phyloP scores from a whole-genome alignment of 2,329 filamentous ascomycete genomes.

The Curvularia lunata region DNA sequence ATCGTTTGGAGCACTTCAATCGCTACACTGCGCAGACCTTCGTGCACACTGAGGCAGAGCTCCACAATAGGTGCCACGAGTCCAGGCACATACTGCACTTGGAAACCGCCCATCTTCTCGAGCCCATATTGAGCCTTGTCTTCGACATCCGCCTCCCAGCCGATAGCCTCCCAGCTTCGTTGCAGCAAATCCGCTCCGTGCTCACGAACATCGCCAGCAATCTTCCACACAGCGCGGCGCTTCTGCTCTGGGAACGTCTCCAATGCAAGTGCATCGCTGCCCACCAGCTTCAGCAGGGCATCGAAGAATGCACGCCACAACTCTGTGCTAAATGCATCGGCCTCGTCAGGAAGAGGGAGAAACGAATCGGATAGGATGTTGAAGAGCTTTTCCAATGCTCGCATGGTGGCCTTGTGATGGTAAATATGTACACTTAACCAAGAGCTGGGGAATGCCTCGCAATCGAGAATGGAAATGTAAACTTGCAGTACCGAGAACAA shows the following conservation, averaged over 20 bases:
- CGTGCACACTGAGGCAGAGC: constrained; percentile 92
- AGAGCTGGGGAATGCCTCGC: constrained; percentile 83
- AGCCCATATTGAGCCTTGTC: constrained; percentile 80
- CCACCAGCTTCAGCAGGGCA: constrained; percentile 85
- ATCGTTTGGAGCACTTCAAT: constrained; percentile 95
- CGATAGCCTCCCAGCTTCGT: constrained; percentile 91
- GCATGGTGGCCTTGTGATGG: constrained; percentile 89
- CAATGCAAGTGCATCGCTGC: constrained; percentile 84
- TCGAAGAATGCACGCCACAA: constrained; percentile 94
- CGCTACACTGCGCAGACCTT: constrained; percentile 85
- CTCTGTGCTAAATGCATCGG: constrained; percentile 89
- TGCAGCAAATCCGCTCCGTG: constrained; percentile 85
- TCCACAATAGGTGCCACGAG: constrained; percentile 91
- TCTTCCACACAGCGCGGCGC: constrained; percentile 95
- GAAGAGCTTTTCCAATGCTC: constrained; percentile 81
- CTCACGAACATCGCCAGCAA: constrained; percentile 93
- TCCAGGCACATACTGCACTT: constrained; percentile 95
- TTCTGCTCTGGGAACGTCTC: constrained; percentile 99
- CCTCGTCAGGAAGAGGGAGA: constrained; percentile 87
- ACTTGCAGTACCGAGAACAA: constrained; percentile 81
- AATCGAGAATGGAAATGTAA: constrained; percentile 85
- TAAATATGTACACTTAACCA: constrained; percentile 96
- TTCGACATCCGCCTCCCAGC: constrained; percentile 88
- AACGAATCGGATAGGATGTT: constrained; percentile 81
- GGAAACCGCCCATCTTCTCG: constrained; percentile 88